Evolutionary conservation across 768 basidiomycete genomes (phyloP).

Genomic region (Suillus ampliporus): DNA sequence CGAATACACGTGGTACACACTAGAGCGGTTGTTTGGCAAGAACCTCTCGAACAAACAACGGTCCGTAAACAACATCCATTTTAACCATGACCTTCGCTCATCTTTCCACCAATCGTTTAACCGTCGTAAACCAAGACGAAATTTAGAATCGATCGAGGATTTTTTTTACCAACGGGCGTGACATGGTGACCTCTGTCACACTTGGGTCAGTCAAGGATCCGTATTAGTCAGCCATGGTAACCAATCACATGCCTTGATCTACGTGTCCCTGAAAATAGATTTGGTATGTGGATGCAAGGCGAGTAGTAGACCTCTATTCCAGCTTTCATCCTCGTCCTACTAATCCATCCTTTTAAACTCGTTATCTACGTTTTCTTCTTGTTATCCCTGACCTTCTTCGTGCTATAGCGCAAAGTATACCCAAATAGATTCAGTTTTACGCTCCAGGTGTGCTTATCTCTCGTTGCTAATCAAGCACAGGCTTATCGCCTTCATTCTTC

Average conservation of each 20-base stretch:
- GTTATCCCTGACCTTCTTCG: conserved; percentile 3
- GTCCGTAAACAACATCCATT: neutral
- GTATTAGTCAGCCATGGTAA: conserved; percentile 30
- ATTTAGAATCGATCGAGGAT: too few species aligned
- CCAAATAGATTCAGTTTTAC: conserved; percentile 25
- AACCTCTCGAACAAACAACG: conserved; percentile 18
- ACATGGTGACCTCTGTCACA: neutral
- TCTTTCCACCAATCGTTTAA: too few species aligned
- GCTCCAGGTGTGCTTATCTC: conserved; percentile 33
- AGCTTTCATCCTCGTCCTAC: neutral
- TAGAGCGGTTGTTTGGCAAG: conserved; percentile 24
- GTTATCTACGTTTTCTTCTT: conserved; percentile 7
- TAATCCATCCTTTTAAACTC: too few species aligned
- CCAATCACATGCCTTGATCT: conserved; percentile 33
- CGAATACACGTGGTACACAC: neutral
- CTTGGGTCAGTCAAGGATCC: neutral
- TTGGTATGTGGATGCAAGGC: conserved; percentile 10
- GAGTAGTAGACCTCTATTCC: neutral
- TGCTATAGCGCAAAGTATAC: conserved; percentile 22
- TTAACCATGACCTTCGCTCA: too few species aligned
- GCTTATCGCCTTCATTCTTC: conserved; percentile 34
- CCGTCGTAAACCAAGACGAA: too few species aligned
- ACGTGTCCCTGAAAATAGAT: neutral
- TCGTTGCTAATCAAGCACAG: conserved; percentile 28
- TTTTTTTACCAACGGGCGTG: too few species aligned